Conservation (phyloP, 208 protist species). For the Tritrichomonas foetus region DNA sequence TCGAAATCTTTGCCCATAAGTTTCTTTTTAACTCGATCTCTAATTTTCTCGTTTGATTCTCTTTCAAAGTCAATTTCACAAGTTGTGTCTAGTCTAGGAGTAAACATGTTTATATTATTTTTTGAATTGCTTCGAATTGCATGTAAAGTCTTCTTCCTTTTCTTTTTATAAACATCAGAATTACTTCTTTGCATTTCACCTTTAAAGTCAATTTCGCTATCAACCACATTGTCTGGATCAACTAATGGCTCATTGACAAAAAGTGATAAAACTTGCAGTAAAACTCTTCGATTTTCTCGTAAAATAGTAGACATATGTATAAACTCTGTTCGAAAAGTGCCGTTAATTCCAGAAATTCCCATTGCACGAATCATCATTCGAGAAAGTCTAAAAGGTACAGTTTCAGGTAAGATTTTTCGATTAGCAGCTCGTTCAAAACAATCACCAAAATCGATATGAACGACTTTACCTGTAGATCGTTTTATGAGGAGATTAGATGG, state of each 20-base stretch:
- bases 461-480: neutral
- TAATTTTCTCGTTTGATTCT: neutral
- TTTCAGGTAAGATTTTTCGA: neutral
- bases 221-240: neutral
- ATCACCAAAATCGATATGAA: constrained; percentile 41
- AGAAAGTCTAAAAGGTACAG: constrained; percentile 23
- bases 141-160: too few relatives aligned
- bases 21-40: neutral
- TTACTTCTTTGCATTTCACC: neutral
- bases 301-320: constrained; percentile 45
- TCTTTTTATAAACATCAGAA: too few relatives aligned
- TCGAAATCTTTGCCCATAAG: neutral
- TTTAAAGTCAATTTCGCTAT: neutral
- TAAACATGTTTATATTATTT: too few relatives aligned
- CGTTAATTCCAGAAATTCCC: neutral
- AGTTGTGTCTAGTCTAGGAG: too few relatives aligned
- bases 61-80: too few relatives aligned
- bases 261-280: neutral
- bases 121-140: too few relatives aligned
- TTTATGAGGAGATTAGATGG: neutral
- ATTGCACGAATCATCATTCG: constrained; percentile 8
- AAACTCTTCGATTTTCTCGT: constrained; percentile 28
- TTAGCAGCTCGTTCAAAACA: constrained; percentile 50
- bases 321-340: neutral
- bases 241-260: constrained; percentile 36